Conservation (phyloP, 1,139 yeast genomes). For the Candida albicans region DNA sequence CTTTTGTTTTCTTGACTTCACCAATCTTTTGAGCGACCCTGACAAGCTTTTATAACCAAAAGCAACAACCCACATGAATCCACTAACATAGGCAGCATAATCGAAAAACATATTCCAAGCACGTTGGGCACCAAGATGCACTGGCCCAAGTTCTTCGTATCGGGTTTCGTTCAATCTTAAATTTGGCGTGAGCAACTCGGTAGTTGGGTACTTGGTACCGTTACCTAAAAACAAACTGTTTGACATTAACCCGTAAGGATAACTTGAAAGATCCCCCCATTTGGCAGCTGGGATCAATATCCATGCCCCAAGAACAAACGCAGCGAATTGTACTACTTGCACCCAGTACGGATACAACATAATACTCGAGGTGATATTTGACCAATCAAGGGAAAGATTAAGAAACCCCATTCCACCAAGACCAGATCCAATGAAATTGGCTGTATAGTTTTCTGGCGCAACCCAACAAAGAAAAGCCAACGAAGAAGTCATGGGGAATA, state of each 20-base stretch:
- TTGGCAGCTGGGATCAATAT: conserved; percentile 40
- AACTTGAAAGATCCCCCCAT: conserved; percentile 30
- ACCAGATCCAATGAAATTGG: conserved; percentile 47
- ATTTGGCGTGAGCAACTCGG: conserved; percentile 32
- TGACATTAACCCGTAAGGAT: conserved; percentile 41
- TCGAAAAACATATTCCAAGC: conserved; percentile 54
- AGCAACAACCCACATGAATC: conserved; percentile 47
- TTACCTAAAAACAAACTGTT: conserved; percentile 34
- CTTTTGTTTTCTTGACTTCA: conserved; percentile 10
- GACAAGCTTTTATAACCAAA: conserved; percentile 31
- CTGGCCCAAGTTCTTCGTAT: conserved; percentile 38
- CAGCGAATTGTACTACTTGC: conserved; percentile 42
- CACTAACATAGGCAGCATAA: conserved; percentile 51
- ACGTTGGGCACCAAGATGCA: conserved; percentile 44
- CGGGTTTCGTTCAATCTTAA: conserved; percentile 39
- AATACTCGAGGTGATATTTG: conserved; percentile 44
- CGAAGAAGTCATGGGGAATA: conserved; percentile 43
- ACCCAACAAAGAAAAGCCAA: conserved; percentile 46
- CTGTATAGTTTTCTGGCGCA: conserved; percentile 35
- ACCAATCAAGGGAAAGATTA: conserved; percentile 47
- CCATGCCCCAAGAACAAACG: conserved; percentile 44
- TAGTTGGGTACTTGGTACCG: conserved; percentile 41
- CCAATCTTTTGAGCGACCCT: conserved; percentile 16
- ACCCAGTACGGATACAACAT: conserved; percentile 50
- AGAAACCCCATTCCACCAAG: conserved; percentile 48